These are phyloP conservation scores for Suaeda aralocaspica DNA, from an alignment of 148 eudicot species.

Conservation along the genomic window DNA sequence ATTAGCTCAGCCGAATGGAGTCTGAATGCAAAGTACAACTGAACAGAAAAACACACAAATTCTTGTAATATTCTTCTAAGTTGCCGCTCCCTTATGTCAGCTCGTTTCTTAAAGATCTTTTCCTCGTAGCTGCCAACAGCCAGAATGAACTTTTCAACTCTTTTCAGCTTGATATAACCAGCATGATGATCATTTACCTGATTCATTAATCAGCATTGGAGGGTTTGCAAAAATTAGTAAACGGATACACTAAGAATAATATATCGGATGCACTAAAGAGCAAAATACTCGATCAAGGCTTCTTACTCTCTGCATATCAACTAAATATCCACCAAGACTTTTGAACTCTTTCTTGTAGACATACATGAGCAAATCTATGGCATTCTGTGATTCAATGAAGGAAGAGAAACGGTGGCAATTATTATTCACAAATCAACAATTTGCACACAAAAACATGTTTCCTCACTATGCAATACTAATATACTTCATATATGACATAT, in stretches of 20 bases:
- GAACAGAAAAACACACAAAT: slow-evolving; percentile 17
- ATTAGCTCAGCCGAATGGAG: too few relatives aligned
- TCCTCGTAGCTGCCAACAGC: slow-evolving; percentile 87
- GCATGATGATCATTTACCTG: slow-evolving; percentile 42
- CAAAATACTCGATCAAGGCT: not conserved
- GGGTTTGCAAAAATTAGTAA: not conserved
- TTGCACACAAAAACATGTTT: not conserved
- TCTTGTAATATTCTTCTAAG: slow-evolving; percentile 34
- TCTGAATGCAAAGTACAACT: not conserved
- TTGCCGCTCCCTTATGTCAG: slow-evolving; percentile 40
- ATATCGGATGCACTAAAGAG: not conserved
- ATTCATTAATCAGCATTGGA: too few relatives aligned
- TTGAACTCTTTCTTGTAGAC: slow-evolving; percentile 75
- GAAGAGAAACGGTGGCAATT: not conserved
- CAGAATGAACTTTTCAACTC: slow-evolving; percentile 85
- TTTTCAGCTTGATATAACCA: slow-evolving; percentile 50
- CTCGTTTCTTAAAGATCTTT: slow-evolving; percentile 72
- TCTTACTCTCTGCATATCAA: slow-evolving; percentile 40
- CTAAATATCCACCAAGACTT: slow-evolving; percentile 67
- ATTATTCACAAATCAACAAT: not conserved
- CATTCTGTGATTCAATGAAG: slow-evolving; percentile 41
- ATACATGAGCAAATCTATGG: slow-evolving; percentile 74
- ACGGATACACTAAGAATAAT: not conserved
- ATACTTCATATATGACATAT: too few relatives aligned
- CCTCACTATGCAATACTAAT: not conserved